Evolutionary conservation across 306 rosid genomes (phyloP).

Genomic region (Pachyrhizus erosus): DNA sequence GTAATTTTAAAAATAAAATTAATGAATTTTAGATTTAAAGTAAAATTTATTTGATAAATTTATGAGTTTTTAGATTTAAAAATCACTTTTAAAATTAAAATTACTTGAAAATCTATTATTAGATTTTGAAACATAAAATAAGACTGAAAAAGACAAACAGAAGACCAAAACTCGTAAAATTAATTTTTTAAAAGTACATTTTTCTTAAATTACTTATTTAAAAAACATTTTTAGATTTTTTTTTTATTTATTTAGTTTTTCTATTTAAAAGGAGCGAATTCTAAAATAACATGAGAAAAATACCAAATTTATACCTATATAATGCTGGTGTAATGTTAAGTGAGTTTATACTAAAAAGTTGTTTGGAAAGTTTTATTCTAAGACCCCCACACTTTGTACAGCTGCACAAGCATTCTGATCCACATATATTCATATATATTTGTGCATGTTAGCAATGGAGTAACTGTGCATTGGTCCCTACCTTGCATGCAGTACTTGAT

Average conservation of each 20-base stretch:
- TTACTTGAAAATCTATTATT: background rate
- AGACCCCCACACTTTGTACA: background rate
- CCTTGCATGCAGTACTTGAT: background rate
- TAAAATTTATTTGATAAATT: background rate
- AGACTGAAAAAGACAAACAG: background rate
- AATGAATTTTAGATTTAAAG: background rate
- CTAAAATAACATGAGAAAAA: background rate
- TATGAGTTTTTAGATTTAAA: background rate
- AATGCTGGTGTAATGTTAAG: background rate
- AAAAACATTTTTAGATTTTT: background rate
- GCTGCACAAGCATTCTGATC: constrained; percentile 1
- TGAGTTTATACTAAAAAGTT: background rate
- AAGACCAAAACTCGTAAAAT: background rate
- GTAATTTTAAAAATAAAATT: background rate
- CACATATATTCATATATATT: background rate
- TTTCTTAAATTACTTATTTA: background rate
- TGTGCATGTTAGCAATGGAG: background rate
- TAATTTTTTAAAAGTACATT: background rate
- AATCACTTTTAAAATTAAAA: background rate
- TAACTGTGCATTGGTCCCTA: constrained; percentile 4
- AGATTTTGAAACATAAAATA: background rate
- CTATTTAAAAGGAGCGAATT: background rate
- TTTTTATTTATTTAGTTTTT: background rate
- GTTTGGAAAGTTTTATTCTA: background rate
- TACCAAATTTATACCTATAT: background rate